Evolutionary conservation across 805 yeast species (phyloP).

Genomic region (Saccharomycopsis guyanensis): DNA sequence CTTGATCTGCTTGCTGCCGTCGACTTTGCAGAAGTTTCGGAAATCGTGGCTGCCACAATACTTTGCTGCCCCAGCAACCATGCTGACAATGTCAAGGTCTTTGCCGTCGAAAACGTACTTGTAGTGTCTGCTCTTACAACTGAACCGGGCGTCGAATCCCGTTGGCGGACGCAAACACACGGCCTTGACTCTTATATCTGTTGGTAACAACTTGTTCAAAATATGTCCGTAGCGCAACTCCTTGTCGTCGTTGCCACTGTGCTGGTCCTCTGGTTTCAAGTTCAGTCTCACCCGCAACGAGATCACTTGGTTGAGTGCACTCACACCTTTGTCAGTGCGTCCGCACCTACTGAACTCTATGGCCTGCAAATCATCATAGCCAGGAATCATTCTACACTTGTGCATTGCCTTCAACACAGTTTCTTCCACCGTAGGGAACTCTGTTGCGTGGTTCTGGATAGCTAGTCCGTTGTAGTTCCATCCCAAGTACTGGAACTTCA

Average conservation of each 20-base stretch:
- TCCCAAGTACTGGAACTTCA: constrained; percentile 82
- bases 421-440: constrained; percentile 81
- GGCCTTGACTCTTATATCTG: constrained; percentile 76
- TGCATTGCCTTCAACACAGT: constrained; percentile 63
- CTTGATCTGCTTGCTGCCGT: constrained; percentile 86
- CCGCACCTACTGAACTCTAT: constrained; percentile 50
- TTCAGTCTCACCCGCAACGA: constrained; percentile 69
- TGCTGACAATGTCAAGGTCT: constrained; percentile 49
- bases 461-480: constrained; percentile 95
- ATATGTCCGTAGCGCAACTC: constrained; percentile 75
- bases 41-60: constrained; percentile 81
- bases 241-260: constrained; percentile 43
- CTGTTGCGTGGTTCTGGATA: constrained; percentile 65
- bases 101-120: constrained; percentile 63
- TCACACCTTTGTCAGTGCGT: constrained; percentile 41
- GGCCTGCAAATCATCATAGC: constrained; percentile 57
- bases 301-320: constrained; percentile 94
- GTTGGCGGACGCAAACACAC: constrained; percentile 77
- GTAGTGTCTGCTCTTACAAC: constrained; percentile 82
- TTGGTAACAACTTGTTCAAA: constrained; percentile 70
- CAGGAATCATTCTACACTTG: constrained; percentile 58
- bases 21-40: constrained; percentile 89
- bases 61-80: constrained; percentile 59
- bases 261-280: constrained; percentile 55
- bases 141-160: constrained; percentile 86